These are phyloP conservation scores for Fraxinus angustifolia DNA, from an alignment of 305 asterid genomes.

Conservation along the genomic window DNA sequence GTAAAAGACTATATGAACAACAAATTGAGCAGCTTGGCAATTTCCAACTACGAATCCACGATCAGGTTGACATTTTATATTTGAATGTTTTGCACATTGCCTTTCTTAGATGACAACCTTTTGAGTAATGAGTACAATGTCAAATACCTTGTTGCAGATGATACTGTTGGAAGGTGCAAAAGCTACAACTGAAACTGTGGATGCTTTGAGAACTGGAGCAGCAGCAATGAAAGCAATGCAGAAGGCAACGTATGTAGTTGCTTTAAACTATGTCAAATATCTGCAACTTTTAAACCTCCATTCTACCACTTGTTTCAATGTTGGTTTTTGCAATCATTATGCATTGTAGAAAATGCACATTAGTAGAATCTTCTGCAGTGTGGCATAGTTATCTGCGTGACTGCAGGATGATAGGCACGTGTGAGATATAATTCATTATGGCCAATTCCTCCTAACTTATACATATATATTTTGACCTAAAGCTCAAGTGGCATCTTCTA, in stretches of 20 bases:
- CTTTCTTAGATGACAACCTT: background rate
- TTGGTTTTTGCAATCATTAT: background rate
- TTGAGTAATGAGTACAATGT: background rate
- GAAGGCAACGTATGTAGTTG: slow-evolving; percentile 42
- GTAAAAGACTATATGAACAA: slow-evolving; percentile 42
- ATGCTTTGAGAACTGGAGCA: slow-evolving; percentile 53
- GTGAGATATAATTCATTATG: background rate
- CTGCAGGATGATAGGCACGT: background rate
- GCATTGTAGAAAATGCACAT: background rate
- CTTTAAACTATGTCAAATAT: background rate
- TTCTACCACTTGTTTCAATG: slow-evolving; percentile 1
- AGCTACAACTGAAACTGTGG: slow-evolving; percentile 60
- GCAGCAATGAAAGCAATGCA: slow-evolving; percentile 57
- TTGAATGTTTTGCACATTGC: background rate
- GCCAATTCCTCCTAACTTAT: background rate
- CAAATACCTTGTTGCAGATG: slow-evolving; percentile 29
- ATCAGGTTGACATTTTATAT: slow-evolving; percentile 31
- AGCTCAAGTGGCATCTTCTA: background rate
- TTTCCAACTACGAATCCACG: slow-evolving; percentile 50
- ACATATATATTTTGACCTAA: background rate
- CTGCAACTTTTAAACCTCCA: background rate
- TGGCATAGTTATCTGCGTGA: background rate
- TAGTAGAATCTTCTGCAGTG: background rate
- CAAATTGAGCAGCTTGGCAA: slow-evolving; percentile 44
- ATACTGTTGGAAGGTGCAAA: slow-evolving; percentile 54